Base-by-base conservation (phyloP, 2,329 filamentous ascomycete species). In the Fusarium citri region DNA sequence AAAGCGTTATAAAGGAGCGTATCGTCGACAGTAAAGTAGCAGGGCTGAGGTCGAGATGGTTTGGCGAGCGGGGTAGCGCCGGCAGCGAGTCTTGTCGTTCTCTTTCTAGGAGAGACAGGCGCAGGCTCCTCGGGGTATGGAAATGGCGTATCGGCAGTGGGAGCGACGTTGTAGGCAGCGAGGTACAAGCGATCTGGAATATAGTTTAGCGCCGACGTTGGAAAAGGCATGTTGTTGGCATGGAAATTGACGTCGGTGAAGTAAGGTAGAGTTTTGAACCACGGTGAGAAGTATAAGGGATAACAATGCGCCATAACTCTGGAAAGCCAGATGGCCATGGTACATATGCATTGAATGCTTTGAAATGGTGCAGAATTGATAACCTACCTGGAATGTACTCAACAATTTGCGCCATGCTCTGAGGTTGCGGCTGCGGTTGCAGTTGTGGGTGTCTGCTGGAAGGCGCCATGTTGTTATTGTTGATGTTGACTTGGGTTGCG, bases 11-110 rank as follows among this genome's bases (percentile, higher is more conserved):
- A 99, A 48, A 97, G 87, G 46, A 99, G 89, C 42, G 86, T 91
- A 78, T 97, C 93, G 78, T 99, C 96, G 72, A 98, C 91, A 53
- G 94, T 95, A 82, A 99, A 99, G 83, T 98, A 99, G 78, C 93
- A 94, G 2, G 96, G 96, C 58, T 90, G 83, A 72, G 85, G 58
- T 53, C 68, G 60, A 51, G 64, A 68, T 53, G 77, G 71, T 64
- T 72, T 76, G 70, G 70, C 74, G 54, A 74, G 66, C 61, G 73
- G 76, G 59, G 73, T 74, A 63, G 76, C 60, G 83, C 85, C 20
- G 31, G 88, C 85, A 63, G 87, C 88, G 26, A 88, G 86, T 80
- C 90, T 86, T 66, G 91, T 88, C 14, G 76, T 73, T 72, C 80
- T 78, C 72, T 81, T 82, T 65, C 75, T 78, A 23, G 79, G 72